These are phyloP conservation scores for Xylaria telfairii DNA, from an alignment of 495 filamentous ascomycete species.

Conservation along the genomic window DNA sequence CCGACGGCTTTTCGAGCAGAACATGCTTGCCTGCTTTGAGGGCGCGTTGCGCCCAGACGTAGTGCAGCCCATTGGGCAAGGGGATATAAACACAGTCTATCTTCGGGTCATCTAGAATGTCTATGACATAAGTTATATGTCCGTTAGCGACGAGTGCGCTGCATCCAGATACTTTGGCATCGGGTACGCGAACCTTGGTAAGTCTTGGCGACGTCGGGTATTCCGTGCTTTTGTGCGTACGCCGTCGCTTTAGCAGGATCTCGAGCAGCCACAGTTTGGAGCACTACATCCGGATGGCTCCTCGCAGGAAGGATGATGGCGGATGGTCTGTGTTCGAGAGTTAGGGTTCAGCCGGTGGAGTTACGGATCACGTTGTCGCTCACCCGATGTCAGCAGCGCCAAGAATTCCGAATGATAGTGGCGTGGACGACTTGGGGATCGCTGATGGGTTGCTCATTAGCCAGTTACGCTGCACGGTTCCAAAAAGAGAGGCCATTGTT, in stretches of 20 bases:
- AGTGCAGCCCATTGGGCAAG: constrained; percentile 60
- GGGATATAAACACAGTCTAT: constrained; percentile 61
- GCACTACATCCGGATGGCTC: constrained; percentile 63
- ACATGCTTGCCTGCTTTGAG: constrained; percentile 64
- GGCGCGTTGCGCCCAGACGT: constrained; percentile 58
- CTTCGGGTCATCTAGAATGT: constrained; percentile 57
- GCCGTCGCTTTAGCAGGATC: constrained; percentile 56
- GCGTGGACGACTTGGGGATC: constrained; percentile 42
- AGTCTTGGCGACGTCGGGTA: constrained; percentile 57
- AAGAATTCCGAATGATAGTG: constrained; percentile 55
- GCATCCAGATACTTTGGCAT: background rate
- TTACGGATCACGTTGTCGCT: constrained; percentile 17
- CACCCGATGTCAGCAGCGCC: constrained; percentile 57
- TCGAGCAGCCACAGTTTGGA: constrained; percentile 66
- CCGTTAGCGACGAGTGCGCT: background rate
- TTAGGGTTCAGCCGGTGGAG: background rate
- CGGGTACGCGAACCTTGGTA: constrained; percentile 51
- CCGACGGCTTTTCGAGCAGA: constrained; percentile 62
- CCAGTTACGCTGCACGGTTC: constrained; percentile 3
- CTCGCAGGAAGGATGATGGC: constrained; percentile 63
- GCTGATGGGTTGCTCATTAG: constrained; percentile 30
- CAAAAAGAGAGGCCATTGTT: background rate
- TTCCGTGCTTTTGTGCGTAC: constrained; percentile 64
- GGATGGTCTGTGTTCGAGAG: constrained; percentile 42
- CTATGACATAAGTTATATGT: constrained; percentile 34